phyloP scores from a whole-genome alignment of 495 filamentous ascomycete species.

The Pseudoneurospora amorphoporcata region DNA sequence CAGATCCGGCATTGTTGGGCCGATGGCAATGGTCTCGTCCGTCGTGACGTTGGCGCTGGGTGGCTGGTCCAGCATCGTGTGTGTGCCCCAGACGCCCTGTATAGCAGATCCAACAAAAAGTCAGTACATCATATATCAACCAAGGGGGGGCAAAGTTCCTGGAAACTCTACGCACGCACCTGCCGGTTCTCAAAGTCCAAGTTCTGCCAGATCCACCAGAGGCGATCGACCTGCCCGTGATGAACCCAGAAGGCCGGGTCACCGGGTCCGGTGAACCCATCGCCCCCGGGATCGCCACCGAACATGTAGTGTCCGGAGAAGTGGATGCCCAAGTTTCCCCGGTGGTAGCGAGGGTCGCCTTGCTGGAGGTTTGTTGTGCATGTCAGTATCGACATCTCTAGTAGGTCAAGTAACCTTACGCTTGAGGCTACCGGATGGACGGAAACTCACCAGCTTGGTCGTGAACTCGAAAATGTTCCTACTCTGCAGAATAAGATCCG shows the following conservation, averaged over 20 bases:
- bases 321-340: constrained; percentile 41
- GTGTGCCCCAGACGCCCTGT: constrained; percentile 29
- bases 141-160: constrained; percentile 36
- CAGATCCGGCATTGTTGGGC: constrained; percentile 1
- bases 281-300: constrained; percentile 46
- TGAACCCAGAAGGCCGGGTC: constrained; percentile 63
- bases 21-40: constrained; percentile 17
- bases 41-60: constrained; percentile 27
- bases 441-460: constrained; percentile 22
- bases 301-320: constrained; percentile 53
- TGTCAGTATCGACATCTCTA: neutral
- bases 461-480: constrained; percentile 42
- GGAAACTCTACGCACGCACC: constrained; percentile 24
- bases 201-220: constrained; percentile 62
- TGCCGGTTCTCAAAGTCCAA: constrained; percentile 35
- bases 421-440: constrained; percentile 6
- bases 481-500: constrained; percentile 36
- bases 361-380: constrained; percentile 9
- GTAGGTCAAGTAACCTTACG: neutral
- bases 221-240: constrained; percentile 53
- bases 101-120: neutral
- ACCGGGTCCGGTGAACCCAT: constrained; percentile 46
- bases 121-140: constrained; percentile 15
- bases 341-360: constrained; percentile 33
- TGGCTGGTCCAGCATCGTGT: constrained; percentile 23